A percentile compares a stretch with the other conserved stretches of the same genome.
phyloP scores from a whole-genome alignment of 164 flowering plant species.

The Aristolochia contorta region DNA sequence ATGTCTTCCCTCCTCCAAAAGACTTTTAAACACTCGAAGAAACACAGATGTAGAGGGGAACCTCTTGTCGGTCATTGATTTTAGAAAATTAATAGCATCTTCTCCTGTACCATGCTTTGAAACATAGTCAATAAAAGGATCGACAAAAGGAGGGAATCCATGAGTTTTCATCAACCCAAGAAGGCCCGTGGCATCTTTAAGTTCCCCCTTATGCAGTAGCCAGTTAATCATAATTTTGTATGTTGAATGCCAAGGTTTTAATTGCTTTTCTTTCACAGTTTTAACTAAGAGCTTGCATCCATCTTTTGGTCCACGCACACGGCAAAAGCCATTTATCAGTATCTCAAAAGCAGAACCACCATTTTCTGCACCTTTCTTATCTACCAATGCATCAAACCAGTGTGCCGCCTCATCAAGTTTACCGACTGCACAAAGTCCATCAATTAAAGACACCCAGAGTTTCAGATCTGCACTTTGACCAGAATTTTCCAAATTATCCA shows the following conservation, averaged over 20 bases:
- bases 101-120: slow-evolving; percentile 54
- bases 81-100: slow-evolving; percentile 45
- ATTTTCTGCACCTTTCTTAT: slow-evolving; percentile 23
- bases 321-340: slow-evolving; percentile 42
- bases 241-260: slow-evolving; percentile 47
- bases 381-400: slow-evolving; percentile 38
- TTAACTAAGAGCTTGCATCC: slow-evolving; percentile 37
- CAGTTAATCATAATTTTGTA: slow-evolving; percentile 42
- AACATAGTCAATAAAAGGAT: slow-evolving; percentile 43
- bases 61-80: slow-evolving; percentile 46
- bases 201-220: slow-evolving; percentile 37
- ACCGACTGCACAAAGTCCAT: slow-evolving; percentile 48
- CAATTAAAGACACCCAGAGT: slow-evolving; percentile 41
- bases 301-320: slow-evolving; percentile 32
- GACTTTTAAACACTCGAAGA: slow-evolving; percentile 48
- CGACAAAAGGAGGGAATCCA: slow-evolving; percentile 62
- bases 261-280: slow-evolving; percentile 25
- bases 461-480: slow-evolving; percentile 19
- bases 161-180: slow-evolving; percentile 52
- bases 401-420: slow-evolving; percentile 44
- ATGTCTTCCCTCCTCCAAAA: slow-evolving; percentile 47
- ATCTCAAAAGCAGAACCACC: slow-evolving; percentile 41
- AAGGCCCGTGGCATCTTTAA: slow-evolving; percentile 47
- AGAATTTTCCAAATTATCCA: slow-evolving; percentile 26
- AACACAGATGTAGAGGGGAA: slow-evolving; percentile 50